Conservation (phyloP, 2,329 filamentous ascomycete genomes). For the Cladosporium colombiae region DNA sequence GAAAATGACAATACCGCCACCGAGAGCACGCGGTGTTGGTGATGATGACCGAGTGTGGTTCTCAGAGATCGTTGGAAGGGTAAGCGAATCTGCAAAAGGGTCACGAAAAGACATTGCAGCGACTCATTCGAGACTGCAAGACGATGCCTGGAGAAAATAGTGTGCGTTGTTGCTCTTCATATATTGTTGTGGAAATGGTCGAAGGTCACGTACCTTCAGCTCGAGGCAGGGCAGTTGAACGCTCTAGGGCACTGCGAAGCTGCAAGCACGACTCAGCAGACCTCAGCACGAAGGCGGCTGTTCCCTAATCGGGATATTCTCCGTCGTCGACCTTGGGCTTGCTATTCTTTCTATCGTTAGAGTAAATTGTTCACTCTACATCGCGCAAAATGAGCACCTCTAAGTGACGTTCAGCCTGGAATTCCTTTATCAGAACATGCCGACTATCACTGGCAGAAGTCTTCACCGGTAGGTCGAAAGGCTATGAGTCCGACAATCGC, state of each 20-base stretch:
- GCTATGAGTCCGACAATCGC: not conserved
- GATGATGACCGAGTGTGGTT: constrained; percentile 25
- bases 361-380: not conserved
- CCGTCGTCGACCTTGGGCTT: not conserved
- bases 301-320: not conserved
- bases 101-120: constrained; percentile 10
- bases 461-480: not conserved
- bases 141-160: not conserved
- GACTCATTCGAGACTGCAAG: not conserved
- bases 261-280: not conserved
- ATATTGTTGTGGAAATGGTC: not conserved
- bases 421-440: not conserved
- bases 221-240: not conserved
- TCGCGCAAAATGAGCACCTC: not conserved
- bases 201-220: not conserved
- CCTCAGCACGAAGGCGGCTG: not conserved
- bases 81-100: not conserved
- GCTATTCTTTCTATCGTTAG: not conserved
- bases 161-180: not conserved
- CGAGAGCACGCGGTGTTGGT: constrained; percentile 25
- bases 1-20: constrained; percentile 73
- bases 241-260: not conserved
- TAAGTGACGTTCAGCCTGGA: not conserved
- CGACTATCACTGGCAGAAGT: not conserved
- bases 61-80: constrained; percentile 11